These are phyloP conservation scores for Starmera dryadoides DNA, from an alignment of 805 yeast species.

Conservation along the genomic window DNA sequence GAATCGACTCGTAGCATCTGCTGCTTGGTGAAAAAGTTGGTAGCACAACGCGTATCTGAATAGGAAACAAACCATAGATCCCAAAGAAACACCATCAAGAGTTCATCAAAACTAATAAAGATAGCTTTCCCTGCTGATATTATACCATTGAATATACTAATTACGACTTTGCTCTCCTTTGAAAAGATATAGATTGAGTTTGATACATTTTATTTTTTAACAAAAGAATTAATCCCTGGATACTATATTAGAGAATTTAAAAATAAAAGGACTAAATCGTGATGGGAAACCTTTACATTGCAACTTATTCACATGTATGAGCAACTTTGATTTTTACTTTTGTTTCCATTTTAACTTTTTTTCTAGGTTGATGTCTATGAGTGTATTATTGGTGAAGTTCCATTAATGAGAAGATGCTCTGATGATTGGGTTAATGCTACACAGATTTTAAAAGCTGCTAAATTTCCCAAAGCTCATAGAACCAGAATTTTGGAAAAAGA, in stretches of 20 bases:
- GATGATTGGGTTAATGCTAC: conserved; percentile 95
- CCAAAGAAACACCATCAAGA: too few species aligned
- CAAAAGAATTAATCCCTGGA: too few species aligned
- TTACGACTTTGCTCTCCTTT: too few species aligned
- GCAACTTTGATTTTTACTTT: background rate
- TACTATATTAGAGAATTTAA: too few species aligned
- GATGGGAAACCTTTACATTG: conserved; percentile 8
- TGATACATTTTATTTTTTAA: too few species aligned
- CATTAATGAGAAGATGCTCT: conserved; percentile 73
- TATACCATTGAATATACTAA: too few species aligned
- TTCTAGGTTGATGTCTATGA: conserved; percentile 18
- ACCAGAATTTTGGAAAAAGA: conserved; percentile 72
- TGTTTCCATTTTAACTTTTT: too few species aligned
- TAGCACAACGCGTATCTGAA: background rate
- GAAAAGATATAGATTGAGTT: too few species aligned
- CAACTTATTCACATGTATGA: conserved; percentile 21
- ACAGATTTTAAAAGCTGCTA: conserved; percentile 71
- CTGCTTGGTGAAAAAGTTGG: background rate
- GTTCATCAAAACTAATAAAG: too few species aligned
- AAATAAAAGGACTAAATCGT: too few species aligned
- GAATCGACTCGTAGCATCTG: background rate
- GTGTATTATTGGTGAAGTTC: conserved; percentile 17
- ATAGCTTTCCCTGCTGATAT: too few species aligned
- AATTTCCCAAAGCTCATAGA: conserved; percentile 71
- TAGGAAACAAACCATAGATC: too few species aligned